A percentile compares a stretch with the other conserved stretches of the same genome.
Evolutionary conservation across 2,329 filamentous ascomycete genomes (phyloP).

Genomic region (Ophiosphaerella korrae): DNA sequence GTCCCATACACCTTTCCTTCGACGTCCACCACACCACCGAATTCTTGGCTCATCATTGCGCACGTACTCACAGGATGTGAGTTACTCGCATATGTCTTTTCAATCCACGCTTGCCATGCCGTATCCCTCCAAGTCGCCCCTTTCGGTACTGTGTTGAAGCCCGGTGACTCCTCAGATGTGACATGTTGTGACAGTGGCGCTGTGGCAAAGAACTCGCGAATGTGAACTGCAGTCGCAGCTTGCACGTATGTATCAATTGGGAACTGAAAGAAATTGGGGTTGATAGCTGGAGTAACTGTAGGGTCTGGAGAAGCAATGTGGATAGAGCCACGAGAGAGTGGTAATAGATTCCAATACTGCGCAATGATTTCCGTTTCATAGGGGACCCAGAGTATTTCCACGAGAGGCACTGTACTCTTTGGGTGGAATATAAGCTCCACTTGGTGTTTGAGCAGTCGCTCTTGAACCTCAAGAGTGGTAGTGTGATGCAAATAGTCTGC

Average conservation of each 20-base stretch:
- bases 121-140: conserved; percentile 19
- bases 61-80: conserved; percentile 42
- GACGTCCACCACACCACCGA: conserved; percentile 43
- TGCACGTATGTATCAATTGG: conserved; percentile 46
- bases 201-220: conserved; percentile 37
- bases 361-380: conserved; percentile 35
- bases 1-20: conserved; percentile 42
- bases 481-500: conserved; percentile 21
- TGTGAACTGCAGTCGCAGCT: conserved; percentile 38
- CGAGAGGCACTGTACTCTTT: conserved; percentile 50
- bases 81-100: conserved; percentile 26
- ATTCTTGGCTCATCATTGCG: conserved; percentile 40
- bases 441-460: conserved; percentile 52
- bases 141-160: conserved; percentile 25
- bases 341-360: conserved; percentile 48
- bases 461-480: conserved; percentile 39
- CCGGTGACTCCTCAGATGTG: conserved; percentile 25
- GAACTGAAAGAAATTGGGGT: conserved; percentile 52
- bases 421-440: conserved; percentile 54
- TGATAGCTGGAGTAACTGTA: conserved; percentile 44
- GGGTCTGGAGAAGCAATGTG: conserved; percentile 41
- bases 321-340: conserved; percentile 43
- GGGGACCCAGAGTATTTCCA: conserved; percentile 53
- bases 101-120: conserved; percentile 32
- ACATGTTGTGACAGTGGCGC: conserved; percentile 30